A percentile compares a stretch with the other conserved stretches of the same genome.
These are phyloP conservation scores for Fistulinella prunicolor DNA, from an alignment of 768 basidiomycete species.

Conservation along the genomic window DNA sequence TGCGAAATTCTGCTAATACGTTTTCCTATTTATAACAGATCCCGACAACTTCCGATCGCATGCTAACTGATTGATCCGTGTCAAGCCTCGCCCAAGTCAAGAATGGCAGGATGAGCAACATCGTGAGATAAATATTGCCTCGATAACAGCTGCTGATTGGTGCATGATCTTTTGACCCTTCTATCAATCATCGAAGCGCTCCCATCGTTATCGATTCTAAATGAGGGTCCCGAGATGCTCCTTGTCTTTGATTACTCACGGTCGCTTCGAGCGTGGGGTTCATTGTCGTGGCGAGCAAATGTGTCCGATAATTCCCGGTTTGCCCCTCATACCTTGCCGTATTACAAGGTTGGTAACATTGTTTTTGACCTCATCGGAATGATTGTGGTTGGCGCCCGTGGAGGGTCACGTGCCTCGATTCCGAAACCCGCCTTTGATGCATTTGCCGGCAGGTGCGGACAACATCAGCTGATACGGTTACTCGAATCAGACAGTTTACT, in stretches of 20 bases:
- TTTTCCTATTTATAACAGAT: neutral
- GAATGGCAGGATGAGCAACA: neutral
- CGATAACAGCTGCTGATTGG: neutral
- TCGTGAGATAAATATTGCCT: slow-evolving; percentile 8
- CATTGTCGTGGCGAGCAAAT: neutral
- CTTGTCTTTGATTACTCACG: neutral
- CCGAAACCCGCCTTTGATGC: neutral
- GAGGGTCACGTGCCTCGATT: slow-evolving; percentile 9
- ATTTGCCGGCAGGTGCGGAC: too few species aligned
- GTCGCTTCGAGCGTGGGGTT: slow-evolving; percentile 4
- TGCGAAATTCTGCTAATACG: neutral
- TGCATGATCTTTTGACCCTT: neutral
- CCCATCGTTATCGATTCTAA: slow-evolving; percentile 1
- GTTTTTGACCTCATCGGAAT: slow-evolving; percentile 3
- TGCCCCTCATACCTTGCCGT: neutral
- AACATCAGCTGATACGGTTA: slow-evolving; percentile 19
- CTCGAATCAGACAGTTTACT: neutral
- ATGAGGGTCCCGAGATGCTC: neutral
- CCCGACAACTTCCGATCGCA: slow-evolving; percentile 12
- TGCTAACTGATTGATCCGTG: slow-evolving; percentile 1
- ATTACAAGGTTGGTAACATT: too few species aligned
- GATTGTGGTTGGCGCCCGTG: slow-evolving; percentile 6
- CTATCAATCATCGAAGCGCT: neutral
- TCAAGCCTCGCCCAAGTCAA: neutral
- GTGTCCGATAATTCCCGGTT: slow-evolving; percentile 10